These are phyloP conservation scores for Calocera cornea DNA, from an alignment of 768 basidiomycete genomes.

Conservation along the genomic window DNA sequence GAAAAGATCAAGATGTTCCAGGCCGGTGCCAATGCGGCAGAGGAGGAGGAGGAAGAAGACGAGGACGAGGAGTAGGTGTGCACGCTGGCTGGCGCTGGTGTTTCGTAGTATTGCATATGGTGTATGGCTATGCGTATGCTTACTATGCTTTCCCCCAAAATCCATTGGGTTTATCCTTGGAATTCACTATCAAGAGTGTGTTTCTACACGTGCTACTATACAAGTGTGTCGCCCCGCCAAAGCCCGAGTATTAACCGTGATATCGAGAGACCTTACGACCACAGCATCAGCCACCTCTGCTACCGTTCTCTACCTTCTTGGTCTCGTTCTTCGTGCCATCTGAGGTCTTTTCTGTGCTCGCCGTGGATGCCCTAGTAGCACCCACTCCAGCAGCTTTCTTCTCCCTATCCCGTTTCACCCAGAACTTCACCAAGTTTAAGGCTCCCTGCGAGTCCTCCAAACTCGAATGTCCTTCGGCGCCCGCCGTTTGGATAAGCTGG, in stretches of 20 bases:
- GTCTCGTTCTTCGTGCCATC: not conserved
- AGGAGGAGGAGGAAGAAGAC: slow-evolving; percentile 36
- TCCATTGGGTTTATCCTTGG: not conserved
- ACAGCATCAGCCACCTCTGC: not conserved
- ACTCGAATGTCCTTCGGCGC: slow-evolving; percentile 70
- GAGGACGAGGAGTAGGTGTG: slow-evolving; percentile 29
- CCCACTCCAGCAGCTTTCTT: not conserved
- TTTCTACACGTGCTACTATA: not conserved
- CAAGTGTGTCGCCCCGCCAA: not conserved
- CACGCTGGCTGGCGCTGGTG: not conserved
- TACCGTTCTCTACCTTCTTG: not conserved
- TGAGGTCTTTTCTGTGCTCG: not conserved
- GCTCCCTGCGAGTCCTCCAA: slow-evolving; percentile 82
- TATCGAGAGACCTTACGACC: too few species aligned
- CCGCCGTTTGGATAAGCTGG: slow-evolving; percentile 68
- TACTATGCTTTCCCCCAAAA: not conserved
- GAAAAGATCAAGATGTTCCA: slow-evolving; percentile 86
- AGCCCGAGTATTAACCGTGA: too few species aligned
- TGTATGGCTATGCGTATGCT: not conserved
- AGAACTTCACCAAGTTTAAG: slow-evolving; percentile 76
- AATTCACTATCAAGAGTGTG: not conserved
- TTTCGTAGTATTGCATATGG: not conserved
- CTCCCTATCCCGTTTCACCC: slow-evolving; percentile 42
- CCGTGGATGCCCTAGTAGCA: not conserved
- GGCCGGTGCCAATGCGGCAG: slow-evolving; percentile 37